A percentile compares a stretch with the other conserved stretches of the same genome.
These are phyloP conservation scores for Leishmania braziliensis DNA, from an alignment of 208 protist genomes.

Conservation along the genomic window DNA sequence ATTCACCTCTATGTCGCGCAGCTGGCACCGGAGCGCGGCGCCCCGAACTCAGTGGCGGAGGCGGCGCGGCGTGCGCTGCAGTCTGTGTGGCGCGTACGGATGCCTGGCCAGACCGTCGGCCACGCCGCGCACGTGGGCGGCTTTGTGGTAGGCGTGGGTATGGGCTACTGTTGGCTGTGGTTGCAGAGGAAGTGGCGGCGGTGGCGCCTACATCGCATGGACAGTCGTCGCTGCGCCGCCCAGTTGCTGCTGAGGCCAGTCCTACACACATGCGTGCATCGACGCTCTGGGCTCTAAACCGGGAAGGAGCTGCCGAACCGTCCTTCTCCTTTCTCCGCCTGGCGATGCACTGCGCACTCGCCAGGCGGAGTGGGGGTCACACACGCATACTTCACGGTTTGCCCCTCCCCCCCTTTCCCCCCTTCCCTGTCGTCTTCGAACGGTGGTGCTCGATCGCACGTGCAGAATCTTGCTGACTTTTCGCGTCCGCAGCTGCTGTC, in stretches of 20 bases:
- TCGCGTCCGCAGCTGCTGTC: too few relatives aligned
- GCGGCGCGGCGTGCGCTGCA: conserved; percentile 16
- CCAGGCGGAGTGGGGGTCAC: too few relatives aligned
- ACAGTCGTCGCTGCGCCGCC: background rate
- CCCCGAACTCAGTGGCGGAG: background rate
- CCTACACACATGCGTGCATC: background rate
- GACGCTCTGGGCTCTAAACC: background rate
- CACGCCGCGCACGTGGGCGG: conserved; percentile 72
- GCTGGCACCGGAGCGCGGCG: background rate
- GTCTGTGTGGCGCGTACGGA: conserved; percentile 29
- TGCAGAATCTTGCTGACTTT: too few relatives aligned
- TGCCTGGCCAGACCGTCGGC: conserved; percentile 50
- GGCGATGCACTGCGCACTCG: too few relatives aligned
- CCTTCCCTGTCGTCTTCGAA: conserved; percentile 2
- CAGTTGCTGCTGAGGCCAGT: background rate
- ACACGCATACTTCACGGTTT: too few relatives aligned
- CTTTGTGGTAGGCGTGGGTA: conserved; percentile 43
- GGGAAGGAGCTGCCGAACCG: background rate
- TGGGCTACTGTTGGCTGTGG: conserved; percentile 46
- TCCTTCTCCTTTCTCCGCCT: background rate
- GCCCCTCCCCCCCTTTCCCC: too few relatives aligned
- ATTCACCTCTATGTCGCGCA: conserved; percentile 13
- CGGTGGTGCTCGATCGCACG: background rate
- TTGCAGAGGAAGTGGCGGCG: conserved; percentile 12
- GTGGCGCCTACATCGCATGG: conserved; percentile 4